These are phyloP conservation scores for Phyllosticta citribraziliensis DNA, from an alignment of 2,329 filamentous ascomycete species.

Conservation along the genomic window DNA sequence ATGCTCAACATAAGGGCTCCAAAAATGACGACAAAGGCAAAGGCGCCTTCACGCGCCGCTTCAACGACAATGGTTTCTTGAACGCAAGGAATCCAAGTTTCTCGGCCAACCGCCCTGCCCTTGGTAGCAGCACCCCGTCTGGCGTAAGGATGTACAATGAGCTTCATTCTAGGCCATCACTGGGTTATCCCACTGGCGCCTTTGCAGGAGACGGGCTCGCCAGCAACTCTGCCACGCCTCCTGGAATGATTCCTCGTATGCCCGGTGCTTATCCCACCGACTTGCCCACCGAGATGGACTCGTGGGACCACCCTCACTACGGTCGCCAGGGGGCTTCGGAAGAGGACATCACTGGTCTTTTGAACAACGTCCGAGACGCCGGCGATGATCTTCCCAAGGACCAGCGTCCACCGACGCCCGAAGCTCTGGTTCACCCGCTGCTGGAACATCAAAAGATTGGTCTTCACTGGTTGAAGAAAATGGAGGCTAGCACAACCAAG, in stretches of 20 bases:
- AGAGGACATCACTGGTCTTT: not conserved
- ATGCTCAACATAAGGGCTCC: not conserved
- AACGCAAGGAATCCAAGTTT: not conserved
- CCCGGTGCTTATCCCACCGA: not conserved
- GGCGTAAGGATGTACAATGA: not conserved
- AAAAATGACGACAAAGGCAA: not conserved
- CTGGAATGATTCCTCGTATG: not conserved
- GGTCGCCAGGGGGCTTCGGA: not conserved
- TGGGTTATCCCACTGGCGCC: not conserved
- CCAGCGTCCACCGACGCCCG: conserved; percentile 58
- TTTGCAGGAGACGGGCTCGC: not conserved
- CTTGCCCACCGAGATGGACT: not conserved
- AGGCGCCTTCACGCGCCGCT: not conserved
- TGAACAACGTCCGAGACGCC: conserved; percentile 3
- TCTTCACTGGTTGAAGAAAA: conserved; percentile 64
- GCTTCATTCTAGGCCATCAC: not conserved
- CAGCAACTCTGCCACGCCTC: not conserved
- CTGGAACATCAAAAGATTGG: conserved; percentile 78
- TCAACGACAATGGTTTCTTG: not conserved
- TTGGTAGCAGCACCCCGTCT: not conserved
- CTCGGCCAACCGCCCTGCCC: not conserved
- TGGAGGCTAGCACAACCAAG: conserved; percentile 61
- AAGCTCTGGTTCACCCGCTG: conserved; percentile 56
- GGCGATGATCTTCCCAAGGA: conserved; percentile 34
- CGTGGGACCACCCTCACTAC: not conserved